phyloP scores from a whole-genome alignment of 768 basidiomycete genomes.

The Termitomyces sp. region DNA sequence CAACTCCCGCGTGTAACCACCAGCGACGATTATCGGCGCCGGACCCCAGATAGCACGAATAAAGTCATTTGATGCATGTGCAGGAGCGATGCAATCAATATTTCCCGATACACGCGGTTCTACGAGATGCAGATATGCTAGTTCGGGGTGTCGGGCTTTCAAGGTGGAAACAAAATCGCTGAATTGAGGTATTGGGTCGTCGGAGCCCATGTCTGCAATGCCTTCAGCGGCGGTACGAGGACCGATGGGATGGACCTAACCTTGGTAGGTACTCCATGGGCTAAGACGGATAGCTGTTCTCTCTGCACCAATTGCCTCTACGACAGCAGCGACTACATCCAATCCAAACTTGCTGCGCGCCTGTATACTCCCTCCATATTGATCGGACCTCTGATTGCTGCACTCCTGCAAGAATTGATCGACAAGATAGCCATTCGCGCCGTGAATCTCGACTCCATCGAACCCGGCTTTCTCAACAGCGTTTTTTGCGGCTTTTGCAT shows the following conservation, averaged over 20 bases:
- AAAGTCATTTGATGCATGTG: conserved; percentile 37
- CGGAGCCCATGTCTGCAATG: conserved; percentile 45
- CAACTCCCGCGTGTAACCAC: conserved; percentile 37
- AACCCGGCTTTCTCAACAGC: conserved; percentile 59
- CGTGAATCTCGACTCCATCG: conserved; percentile 56
- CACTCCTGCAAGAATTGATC: conserved; percentile 63
- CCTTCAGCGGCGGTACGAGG: background rate
- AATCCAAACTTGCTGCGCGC: conserved; percentile 55
- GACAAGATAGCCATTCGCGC: conserved; percentile 43
- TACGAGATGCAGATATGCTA: conserved; percentile 51
- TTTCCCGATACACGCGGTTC: conserved; percentile 31
- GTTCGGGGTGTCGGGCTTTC: conserved; percentile 32
- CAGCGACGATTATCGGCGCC: conserved; percentile 34
- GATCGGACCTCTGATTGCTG: conserved; percentile 55
- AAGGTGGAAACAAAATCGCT: conserved; percentile 42
- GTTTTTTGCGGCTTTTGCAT: conserved; percentile 50
- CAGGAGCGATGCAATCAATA: conserved; percentile 6
- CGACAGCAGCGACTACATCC: conserved; percentile 51
- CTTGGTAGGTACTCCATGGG: conserved; percentile 39
- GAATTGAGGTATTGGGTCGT: conserved; percentile 54
- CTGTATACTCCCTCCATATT: conserved; percentile 67
- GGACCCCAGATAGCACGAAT: conserved; percentile 45
- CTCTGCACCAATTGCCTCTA: conserved; percentile 47
- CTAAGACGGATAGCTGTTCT: conserved; percentile 55
- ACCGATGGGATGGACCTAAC: background rate